phyloP scores from a whole-genome alignment of 768 basidiomycete genomes.

The Termitomyces sp. region DNA sequence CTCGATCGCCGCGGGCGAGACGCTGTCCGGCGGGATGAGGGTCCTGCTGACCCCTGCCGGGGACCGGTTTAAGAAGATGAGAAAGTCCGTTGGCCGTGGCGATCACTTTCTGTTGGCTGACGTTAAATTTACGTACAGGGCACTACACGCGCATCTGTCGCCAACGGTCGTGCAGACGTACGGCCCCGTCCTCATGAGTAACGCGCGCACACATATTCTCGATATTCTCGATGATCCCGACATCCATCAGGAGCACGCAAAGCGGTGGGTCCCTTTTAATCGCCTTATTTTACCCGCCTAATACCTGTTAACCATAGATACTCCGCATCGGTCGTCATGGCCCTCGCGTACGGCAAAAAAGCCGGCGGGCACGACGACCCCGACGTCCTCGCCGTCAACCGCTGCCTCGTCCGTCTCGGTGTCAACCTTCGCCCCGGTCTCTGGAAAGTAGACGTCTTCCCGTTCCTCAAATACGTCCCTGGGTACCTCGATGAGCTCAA shows the following conservation, averaged over 20 bases:
- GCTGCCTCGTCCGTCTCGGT: slow-evolving; percentile 43
- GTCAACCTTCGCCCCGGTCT: slow-evolving; percentile 40
- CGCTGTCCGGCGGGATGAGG: slow-evolving; percentile 56
- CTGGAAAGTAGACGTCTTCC: slow-evolving; percentile 46
- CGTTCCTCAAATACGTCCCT: slow-evolving; percentile 47
- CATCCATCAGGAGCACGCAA: slow-evolving; percentile 53
- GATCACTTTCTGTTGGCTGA: background rate
- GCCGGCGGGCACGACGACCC: slow-evolving; percentile 42
- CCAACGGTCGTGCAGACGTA: slow-evolving; percentile 49
- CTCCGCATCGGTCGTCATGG: slow-evolving; percentile 48
- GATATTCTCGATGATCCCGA: slow-evolving; percentile 40
- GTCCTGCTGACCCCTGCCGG: slow-evolving; percentile 54
- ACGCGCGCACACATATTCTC: slow-evolving; percentile 40
- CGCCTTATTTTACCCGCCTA: background rate
- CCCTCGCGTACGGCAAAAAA: slow-evolving; percentile 45
- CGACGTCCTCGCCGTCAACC: slow-evolving; percentile 43
- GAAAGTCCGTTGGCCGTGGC: slow-evolving; percentile 35
- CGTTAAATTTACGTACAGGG: slow-evolving; percentile 28
- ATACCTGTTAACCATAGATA: slow-evolving; percentile 28
- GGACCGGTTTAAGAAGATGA: slow-evolving; percentile 58
- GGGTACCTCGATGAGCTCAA: slow-evolving; percentile 58
- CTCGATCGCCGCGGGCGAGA: slow-evolving; percentile 57
- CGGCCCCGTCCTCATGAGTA: slow-evolving; percentile 43
- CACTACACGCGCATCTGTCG: slow-evolving; percentile 57
- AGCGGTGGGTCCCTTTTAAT: slow-evolving; percentile 18